These are phyloP conservation scores for Tuber brumale DNA, from an alignment of 495 filamentous ascomycete genomes.

Conservation along the genomic window DNA sequence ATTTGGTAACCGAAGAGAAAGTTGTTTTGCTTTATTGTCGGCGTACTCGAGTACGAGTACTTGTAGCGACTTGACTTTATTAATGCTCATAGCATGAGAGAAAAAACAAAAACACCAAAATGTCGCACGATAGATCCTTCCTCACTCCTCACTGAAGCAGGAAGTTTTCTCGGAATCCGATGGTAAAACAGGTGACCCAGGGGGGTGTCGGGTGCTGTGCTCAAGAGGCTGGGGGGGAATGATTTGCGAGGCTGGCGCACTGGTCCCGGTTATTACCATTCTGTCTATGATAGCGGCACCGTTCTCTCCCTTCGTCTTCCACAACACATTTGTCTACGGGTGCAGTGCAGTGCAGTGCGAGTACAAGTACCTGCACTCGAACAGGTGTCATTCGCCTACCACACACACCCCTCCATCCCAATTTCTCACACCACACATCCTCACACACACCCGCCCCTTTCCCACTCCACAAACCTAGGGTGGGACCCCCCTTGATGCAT, in stretches of 20 bases:
- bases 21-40: too few species aligned
- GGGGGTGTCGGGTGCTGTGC: neutral
- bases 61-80: neutral
- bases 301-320: too few species aligned
- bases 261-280: neutral
- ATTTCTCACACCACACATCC: neutral
- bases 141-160: neutral
- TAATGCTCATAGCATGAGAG: neutral
- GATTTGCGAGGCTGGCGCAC: neutral
- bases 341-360: too few species aligned
- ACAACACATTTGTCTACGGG: too few species aligned
- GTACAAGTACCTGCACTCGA: neutral
- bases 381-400: neutral
- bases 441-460: neutral
- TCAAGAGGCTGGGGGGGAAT: neutral
- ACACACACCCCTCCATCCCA: neutral
- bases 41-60: too few species aligned
- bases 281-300: too few species aligned
- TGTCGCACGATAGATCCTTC: neutral
- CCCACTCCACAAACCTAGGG: neutral
- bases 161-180: neutral
- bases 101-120: neutral
- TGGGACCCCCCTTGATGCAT: slow-evolving; percentile 9
- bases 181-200: neutral
- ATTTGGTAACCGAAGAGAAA: too few species aligned